Conservation (phyloP, 257 asterid species). For the Mitragyna speciosa region DNA sequence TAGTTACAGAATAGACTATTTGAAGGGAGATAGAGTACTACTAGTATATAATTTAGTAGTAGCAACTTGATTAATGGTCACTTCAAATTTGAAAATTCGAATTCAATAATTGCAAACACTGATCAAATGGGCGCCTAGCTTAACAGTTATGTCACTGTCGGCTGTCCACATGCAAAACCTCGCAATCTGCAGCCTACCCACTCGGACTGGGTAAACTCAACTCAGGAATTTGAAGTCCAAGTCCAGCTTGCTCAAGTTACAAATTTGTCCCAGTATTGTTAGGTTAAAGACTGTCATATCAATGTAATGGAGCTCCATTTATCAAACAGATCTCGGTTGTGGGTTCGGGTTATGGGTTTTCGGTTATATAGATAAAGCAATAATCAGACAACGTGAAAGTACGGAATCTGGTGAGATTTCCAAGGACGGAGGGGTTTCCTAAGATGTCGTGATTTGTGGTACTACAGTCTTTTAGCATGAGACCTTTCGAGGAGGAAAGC, state of each 20-base stretch:
- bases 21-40: too few relatives aligned
- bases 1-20: too few relatives aligned
- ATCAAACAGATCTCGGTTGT: too few relatives aligned
- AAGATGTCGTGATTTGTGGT: neutral
- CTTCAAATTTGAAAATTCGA: constrained; percentile 23
- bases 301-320: too few relatives aligned
- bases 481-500: neutral
- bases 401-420: constrained; percentile 20
- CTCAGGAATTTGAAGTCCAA: neutral
- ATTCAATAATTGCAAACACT: constrained; percentile 8
- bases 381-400: neutral
- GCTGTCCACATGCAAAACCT: constrained; percentile 33
- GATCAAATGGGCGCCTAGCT: neutral
- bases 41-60: too few relatives aligned
- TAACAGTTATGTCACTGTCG: constrained; percentile 15
- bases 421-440: constrained; percentile 12
- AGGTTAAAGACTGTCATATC: too few relatives aligned
- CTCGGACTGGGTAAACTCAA: neutral
- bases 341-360: neutral
- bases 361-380: neutral
- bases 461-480: neutral
- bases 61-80: neutral
- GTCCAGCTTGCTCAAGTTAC: neutral
- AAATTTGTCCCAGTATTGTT: neutral
- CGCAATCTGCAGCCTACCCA: constrained; percentile 36